Conservation (phyloP, 1,284 basidiomycete genomes). For the Apiotrichum laibachii region DNA sequence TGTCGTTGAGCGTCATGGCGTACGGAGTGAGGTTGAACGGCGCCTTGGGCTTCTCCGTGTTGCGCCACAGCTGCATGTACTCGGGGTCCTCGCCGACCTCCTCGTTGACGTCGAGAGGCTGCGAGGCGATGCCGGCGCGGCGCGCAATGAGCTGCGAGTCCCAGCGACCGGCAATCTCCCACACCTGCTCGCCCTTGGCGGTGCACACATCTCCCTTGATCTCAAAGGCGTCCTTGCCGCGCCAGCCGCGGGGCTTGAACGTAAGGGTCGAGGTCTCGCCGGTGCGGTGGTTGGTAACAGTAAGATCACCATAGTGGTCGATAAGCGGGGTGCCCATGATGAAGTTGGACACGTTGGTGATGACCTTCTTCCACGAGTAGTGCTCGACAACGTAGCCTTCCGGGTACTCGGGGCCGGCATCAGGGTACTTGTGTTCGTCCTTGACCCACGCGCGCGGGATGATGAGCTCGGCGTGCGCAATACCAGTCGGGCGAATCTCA, state of each 20-base stretch:
- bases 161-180: constrained; percentile 96
- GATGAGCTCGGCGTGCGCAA: constrained; percentile 83
- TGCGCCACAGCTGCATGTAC: constrained; percentile 72
- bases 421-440: constrained; percentile 40
- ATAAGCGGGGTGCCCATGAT: constrained; percentile 90
- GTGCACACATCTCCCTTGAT: constrained; percentile 82
- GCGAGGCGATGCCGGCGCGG: constrained; percentile 62
- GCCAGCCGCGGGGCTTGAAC: constrained; percentile 95
- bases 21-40: constrained; percentile 96
- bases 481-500: constrained; percentile 91
- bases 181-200: constrained; percentile 63
- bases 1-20: constrained; percentile 72
- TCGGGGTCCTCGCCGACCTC: constrained; percentile 39
- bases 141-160: constrained; percentile 90
- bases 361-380: constrained; percentile 68
- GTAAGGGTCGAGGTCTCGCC: constrained; percentile 85
- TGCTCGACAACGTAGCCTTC: constrained; percentile 45
- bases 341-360: constrained; percentile 88
- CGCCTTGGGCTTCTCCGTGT: constrained; percentile 75
- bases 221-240: constrained; percentile 86
- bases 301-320: constrained; percentile 95
- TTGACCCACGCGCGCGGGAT: constrained; percentile 64
- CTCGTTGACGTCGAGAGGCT: constrained; percentile 59
- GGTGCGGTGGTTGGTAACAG: constrained; percentile 86
- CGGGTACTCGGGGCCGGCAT: constrained; percentile 42